Evolutionary conservation across 2,329 filamentous ascomycete species (phyloP), one percentile per base, ranked within the genome.

Genomic region (Sporothrix brasiliensis): DNA sequence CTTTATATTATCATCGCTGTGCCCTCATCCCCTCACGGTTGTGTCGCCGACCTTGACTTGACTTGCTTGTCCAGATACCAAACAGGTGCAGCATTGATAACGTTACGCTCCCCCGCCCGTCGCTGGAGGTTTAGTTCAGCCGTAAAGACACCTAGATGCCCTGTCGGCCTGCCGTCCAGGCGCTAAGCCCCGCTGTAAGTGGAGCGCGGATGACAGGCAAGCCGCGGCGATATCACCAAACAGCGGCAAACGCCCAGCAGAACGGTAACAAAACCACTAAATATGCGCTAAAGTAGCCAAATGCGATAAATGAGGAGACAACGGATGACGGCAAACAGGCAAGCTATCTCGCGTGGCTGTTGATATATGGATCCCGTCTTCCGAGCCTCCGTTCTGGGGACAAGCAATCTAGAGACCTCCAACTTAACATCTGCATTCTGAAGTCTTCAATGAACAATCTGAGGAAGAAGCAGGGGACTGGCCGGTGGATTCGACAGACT

Each of bases 341-440:
- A 67, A 34, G 65, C 65, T 67, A 67, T 67, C 65, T 54, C 41
- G 61, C 44, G 21, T 34, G 58, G 58, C 9, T 2, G 19, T 44
- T 41, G 34, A 16, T 61, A 61, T 24, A 44, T 44, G n/a, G 7
- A 27, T 44, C 60, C 41, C 21, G 21, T 44, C 41, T 63, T 63
- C 60, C 60, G 60, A 47, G 7, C 60, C 21, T 63, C 41, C 60
- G 11, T 30, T 6, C 19, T 39, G 41, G 3, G 4, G 3, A 54
- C 11, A 16, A 39, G 54, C 54, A 58, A 58, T 30, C 27, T 30
- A 30, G 27, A 30, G 27, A 30, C 27, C 27, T 30, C 27, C 27
- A 30, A 30, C 3, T 5, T 30, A 30, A 1, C 27, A 30, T 30
- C 3, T 30, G 4, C 27, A 30, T 4, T 39, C 27, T 53, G 54